Conservation (phyloP, 768 basidiomycete genomes). For the Mycena alexandri region DNA sequence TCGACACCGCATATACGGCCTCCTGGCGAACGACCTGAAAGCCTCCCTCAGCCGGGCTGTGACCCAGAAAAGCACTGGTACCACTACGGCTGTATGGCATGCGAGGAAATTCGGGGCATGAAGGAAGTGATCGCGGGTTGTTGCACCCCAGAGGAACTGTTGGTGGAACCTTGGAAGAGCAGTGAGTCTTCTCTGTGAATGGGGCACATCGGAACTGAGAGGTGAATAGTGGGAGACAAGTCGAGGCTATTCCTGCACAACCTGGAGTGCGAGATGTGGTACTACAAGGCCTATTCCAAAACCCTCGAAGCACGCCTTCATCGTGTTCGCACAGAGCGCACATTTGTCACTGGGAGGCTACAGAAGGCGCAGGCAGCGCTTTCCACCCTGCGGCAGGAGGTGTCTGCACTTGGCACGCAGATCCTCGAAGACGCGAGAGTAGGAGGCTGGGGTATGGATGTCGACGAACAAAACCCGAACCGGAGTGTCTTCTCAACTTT, state of each 20-base stretch:
- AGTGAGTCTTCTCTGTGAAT: neutral
- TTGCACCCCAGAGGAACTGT: neutral
- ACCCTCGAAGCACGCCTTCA: neutral
- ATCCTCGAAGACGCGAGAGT: too few relatives aligned
- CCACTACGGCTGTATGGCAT: neutral
- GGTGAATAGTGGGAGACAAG: neutral
- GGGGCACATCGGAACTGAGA: neutral
- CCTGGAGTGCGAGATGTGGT: neutral
- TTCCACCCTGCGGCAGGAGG: neutral
- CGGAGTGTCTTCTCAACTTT: too few relatives aligned
- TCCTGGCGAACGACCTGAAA: neutral
- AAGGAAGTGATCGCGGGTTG: neutral
- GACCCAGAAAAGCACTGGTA: neutral
- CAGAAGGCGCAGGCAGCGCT: neutral
- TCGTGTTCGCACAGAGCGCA: neutral
- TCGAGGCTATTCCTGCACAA: neutral
- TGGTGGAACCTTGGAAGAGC: neutral
- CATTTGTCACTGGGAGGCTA: neutral
- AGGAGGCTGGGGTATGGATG: too few relatives aligned
- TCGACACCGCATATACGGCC: neutral
- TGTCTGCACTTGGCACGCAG: neutral
- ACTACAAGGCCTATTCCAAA: conserved; percentile 11
- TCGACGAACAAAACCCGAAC: too few relatives aligned
- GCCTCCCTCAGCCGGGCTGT: neutral
- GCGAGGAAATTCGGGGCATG: neutral